phyloP scores from a whole-genome alignment of 1,139 yeast species.

The Geotrichum fermentans region DNA sequence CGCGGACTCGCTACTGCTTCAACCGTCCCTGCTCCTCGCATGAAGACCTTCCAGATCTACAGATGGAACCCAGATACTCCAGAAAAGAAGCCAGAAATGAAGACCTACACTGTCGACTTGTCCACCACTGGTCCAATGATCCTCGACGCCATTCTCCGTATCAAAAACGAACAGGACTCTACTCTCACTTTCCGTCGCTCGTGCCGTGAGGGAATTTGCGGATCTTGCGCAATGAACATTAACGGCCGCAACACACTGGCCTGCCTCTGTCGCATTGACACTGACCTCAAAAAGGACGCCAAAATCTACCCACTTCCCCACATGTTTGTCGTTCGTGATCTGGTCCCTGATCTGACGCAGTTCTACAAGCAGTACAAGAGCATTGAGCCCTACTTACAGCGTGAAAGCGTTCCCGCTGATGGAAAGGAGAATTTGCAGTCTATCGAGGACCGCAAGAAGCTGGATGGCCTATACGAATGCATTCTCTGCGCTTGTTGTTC shows the following conservation, averaged over 20 bases:
- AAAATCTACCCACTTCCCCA: constrained; percentile 97
- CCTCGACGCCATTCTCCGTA: constrained; percentile 87
- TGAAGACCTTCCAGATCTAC: constrained; percentile 86
- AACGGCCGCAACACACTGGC: constrained; percentile 97
- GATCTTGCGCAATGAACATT: constrained; percentile 99
- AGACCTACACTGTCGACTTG: constrained; percentile 77
- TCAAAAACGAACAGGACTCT: constrained; percentile 93
- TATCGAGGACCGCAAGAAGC: constrained; percentile 89
- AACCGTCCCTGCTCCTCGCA: constrained; percentile 42
- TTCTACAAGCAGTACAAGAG: constrained; percentile 98
- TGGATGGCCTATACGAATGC: constrained; percentile 96
- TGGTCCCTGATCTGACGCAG: constrained; percentile 95
- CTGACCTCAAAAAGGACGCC: constrained; percentile 63
- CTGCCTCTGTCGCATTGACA: constrained; percentile 90
- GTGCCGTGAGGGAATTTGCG: constrained; percentile 99
- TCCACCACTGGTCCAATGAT: constrained; percentile 97
- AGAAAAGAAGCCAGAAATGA: constrained; percentile 82
- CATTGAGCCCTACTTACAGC: constrained; percentile 93
- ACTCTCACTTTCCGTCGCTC: constrained; percentile 96
- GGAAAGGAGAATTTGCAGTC: constrained; percentile 93
- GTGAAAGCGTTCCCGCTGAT: constrained; percentile 73
- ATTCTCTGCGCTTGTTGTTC: constrained; percentile 98
- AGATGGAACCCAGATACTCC: constrained; percentile 99
- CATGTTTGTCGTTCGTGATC: constrained; percentile 94
- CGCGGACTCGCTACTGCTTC: constrained; percentile 27